These are phyloP conservation scores for Mycena latifolia DNA, from an alignment of 768 basidiomycete species.

Conservation along the genomic window DNA sequence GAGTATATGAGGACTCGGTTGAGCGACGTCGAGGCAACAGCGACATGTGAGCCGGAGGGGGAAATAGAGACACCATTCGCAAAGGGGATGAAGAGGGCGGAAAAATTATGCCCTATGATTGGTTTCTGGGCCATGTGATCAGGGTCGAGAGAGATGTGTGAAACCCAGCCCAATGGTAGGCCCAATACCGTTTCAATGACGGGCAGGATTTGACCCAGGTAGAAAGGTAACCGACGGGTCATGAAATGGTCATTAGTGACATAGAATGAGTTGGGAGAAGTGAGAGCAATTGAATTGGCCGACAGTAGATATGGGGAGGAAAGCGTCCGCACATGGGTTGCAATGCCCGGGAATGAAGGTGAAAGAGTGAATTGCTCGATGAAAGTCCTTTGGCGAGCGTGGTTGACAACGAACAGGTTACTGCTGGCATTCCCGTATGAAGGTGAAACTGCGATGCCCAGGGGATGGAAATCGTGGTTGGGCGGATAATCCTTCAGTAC, in stretches of 20 bases:
- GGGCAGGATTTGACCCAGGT: slow-evolving; percentile 67
- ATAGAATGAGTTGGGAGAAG: slow-evolving; percentile 77
- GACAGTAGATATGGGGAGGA: slow-evolving; percentile 69
- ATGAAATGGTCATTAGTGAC: slow-evolving; percentile 80
- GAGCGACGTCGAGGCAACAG: slow-evolving; percentile 67
- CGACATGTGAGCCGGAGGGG: slow-evolving; percentile 60
- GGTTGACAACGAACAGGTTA: slow-evolving; percentile 79
- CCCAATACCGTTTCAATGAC: slow-evolving; percentile 66
- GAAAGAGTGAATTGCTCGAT: slow-evolving; percentile 77
- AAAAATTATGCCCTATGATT: slow-evolving; percentile 49
- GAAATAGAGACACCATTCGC: slow-evolving; percentile 79
- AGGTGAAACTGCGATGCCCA: slow-evolving; percentile 72
- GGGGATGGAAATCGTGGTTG: slow-evolving; percentile 76
- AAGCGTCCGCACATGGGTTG: slow-evolving; percentile 71
- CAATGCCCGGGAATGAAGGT: slow-evolving; percentile 55
- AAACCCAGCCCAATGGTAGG: slow-evolving; percentile 71
- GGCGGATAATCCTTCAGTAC: slow-evolving; percentile 65
- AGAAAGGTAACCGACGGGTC: slow-evolving; percentile 68
- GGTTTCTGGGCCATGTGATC: slow-evolving; percentile 41
- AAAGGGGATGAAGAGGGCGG: slow-evolving; percentile 67
- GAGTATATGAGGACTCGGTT: slow-evolving; percentile 64
- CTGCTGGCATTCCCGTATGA: slow-evolving; percentile 58
- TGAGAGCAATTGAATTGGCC: slow-evolving; percentile 76
- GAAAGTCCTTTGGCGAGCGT: slow-evolving; percentile 69
- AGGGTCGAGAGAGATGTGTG: slow-evolving; percentile 63